phyloP scores from a whole-genome alignment of 2,329 filamentous ascomycete species.

The Cercospora zeae-maydis region DNA sequence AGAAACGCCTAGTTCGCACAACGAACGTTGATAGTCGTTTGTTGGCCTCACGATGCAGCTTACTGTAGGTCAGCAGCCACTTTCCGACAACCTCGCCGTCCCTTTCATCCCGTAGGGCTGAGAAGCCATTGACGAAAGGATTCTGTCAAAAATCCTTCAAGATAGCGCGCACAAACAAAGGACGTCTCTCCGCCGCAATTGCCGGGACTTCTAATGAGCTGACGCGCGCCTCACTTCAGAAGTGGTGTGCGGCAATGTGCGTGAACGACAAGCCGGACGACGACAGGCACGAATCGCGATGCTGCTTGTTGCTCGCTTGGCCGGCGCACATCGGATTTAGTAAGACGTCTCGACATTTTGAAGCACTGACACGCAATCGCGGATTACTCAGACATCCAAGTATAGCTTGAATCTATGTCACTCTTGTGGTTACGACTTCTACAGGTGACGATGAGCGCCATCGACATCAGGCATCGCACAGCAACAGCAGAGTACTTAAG shows the following conservation, averaged over 20 bases:
- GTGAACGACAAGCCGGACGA: neutral
- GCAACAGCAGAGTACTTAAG: neutral
- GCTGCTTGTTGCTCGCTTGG: neutral
- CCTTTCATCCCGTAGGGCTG: neutral
- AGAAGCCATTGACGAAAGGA: slow-evolving; percentile 1
- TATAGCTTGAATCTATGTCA: neutral
- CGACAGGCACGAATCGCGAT: neutral
- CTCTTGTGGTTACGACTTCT: neutral
- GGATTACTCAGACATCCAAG: slow-evolving; percentile 3
- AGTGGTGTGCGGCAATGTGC: neutral
- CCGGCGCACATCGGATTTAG: neutral
- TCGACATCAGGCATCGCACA: neutral
- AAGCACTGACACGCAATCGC: neutral
- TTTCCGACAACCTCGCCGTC: neutral
- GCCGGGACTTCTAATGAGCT: neutral
- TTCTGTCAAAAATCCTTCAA: neutral
- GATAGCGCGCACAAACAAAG: neutral
- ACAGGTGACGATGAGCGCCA: neutral
- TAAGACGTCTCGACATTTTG: neutral
- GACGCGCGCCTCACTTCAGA: neutral
- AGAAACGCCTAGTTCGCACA: neutral
- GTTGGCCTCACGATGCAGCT: neutral
- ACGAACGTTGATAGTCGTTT: neutral
- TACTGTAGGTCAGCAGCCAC: neutral
- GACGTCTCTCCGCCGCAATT: neutral